Base-by-base conservation (phyloP, 2,329 filamentous ascomycete genomes). In the Pseudophaeomoniella oleicola region DNA sequence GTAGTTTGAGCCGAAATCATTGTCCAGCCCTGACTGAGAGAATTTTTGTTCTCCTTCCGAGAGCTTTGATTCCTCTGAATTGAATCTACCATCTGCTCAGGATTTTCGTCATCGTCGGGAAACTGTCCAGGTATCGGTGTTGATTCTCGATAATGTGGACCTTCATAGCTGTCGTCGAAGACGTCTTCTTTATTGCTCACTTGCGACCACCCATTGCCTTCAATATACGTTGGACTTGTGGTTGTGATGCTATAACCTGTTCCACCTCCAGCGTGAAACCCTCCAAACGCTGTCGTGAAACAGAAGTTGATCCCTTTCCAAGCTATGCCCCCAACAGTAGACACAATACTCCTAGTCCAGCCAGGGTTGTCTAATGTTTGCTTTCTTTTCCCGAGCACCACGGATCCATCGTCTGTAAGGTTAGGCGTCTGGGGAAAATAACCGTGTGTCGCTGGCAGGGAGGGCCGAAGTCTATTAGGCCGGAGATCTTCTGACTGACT, bases 261-360 rank as follows among this genome's bases (percentile, higher is more conserved):
- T 5, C 87, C 88, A 3, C 81, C 84, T 5, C 87, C 88, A 10
- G 87, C 85, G 42, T 87, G 78, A 55, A 94, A 94, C 0, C 87
- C 87, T 37, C 72, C 71, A 50, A 94, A 92, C 0, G 81, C 73
- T 16, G 53, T 63, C 3, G 63, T 56, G 54, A 66, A 82, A 62
- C 87, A 94, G 49, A 94, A 90, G 46, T 86, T 73, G 71, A 84
- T 86, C 0, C 93, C 75, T 50, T 79, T 88, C 13, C 83, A 81
- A 6, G 54, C 53, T n/a, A 56, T 45, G 2, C 49, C 50, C 16
- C 50, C 60, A 2, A 65, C 60, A 4, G 58, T 52, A 19, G 55
- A 57, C 33, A 64, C 55, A 4, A 65, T 56, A 2, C 60, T 50
- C 19, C 51, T 56, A 17, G 59, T 54, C 57, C 61, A 62, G 27